Percentiles rank a stretch among this genome's conserved stretches.
Conservation (phyloP, 208 protist species). For the Jaenimonas drosophilae region DNA sequence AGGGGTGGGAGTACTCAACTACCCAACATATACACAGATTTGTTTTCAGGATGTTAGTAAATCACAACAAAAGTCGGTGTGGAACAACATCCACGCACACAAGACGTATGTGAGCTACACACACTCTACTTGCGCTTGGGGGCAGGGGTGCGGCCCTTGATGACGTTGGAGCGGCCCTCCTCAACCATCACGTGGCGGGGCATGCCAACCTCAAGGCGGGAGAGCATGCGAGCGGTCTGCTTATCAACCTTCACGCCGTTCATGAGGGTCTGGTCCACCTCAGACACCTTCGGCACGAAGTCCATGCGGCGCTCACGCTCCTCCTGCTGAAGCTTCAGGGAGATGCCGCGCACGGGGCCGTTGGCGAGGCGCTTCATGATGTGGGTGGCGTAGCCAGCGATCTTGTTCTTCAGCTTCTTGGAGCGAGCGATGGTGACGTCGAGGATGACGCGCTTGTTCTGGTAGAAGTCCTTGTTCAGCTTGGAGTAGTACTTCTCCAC, state of each 20-base stretch:
- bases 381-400: slow-evolving; percentile 98
- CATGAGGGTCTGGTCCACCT: slow-evolving; percentile 77
- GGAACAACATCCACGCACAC: neutral
- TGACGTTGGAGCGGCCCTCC: slow-evolving; percentile 1
- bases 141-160: slow-evolving; percentile 5
- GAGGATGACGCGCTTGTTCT: slow-evolving; percentile 97
- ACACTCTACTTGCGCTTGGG: slow-evolving; percentile 22
- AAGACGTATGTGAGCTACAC: neutral
- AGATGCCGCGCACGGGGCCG: slow-evolving; percentile 99
- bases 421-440: slow-evolving; percentile 98
- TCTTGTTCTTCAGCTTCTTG: slow-evolving; percentile 99
- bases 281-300: slow-evolving; percentile 95
- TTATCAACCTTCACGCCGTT: slow-evolving; percentile 86
- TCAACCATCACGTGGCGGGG: slow-evolving; percentile 54
- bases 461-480: slow-evolving; percentile 96
- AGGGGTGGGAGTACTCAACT: neutral
- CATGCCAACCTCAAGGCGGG: slow-evolving; percentile 74
- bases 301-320: slow-evolving; percentile 99
- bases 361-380: slow-evolving; percentile 98
- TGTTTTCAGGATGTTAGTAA: slow-evolving; percentile 7
- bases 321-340: slow-evolving; percentile 99
- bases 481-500: slow-evolving; percentile 99
- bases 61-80: slow-evolving; percentile 6
- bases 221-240: slow-evolving; percentile 81
- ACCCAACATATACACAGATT: neutral